Evolutionary conservation across 164 flowering plant genomes (phyloP).

Genomic region (Aristolochia californica): DNA sequence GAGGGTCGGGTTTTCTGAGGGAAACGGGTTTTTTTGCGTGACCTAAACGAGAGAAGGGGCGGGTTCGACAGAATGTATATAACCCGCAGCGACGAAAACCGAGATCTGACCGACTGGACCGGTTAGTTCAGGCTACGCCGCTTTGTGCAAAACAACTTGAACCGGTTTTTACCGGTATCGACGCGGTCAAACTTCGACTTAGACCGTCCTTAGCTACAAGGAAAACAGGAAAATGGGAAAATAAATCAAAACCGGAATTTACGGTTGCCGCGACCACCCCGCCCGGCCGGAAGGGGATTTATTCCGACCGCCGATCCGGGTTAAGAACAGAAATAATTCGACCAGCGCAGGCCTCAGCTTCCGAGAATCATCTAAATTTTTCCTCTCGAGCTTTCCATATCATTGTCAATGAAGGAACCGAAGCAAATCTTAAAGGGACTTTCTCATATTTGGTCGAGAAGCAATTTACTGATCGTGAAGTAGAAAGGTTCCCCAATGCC

Average conservation of each 20-base stretch:
- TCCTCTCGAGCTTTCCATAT: no score
- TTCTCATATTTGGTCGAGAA: background rate
- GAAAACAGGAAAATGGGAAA: background rate
- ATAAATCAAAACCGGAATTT: background rate
- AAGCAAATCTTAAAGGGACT: background rate
- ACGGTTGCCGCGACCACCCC: slow-evolving; percentile 1
- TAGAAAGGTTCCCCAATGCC: slow-evolving; percentile 37
- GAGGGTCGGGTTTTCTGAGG: no score
- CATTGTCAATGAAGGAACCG: no score
- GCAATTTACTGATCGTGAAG: slow-evolving; percentile 1
- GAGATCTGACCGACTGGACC: background rate
- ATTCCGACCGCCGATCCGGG: slow-evolving; percentile 3
- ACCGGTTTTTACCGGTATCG: background rate
- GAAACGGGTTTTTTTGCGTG: no score
- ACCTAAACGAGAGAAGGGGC: background rate
- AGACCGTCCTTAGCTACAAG: slow-evolving; percentile 3
- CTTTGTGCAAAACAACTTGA: background rate
- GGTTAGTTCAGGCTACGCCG: slow-evolving; percentile 1
- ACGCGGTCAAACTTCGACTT: slow-evolving; percentile 3
- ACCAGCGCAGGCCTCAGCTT: background rate
- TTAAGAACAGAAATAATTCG: slow-evolving; percentile 2
- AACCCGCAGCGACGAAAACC: background rate
- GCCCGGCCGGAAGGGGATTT: slow-evolving; percentile 10
- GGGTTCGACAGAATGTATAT: background rate
- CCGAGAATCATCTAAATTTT: no score